phyloP scores from a whole-genome alignment of 2,329 filamentous ascomycete species.

The Parastagonospora avenae region DNA sequence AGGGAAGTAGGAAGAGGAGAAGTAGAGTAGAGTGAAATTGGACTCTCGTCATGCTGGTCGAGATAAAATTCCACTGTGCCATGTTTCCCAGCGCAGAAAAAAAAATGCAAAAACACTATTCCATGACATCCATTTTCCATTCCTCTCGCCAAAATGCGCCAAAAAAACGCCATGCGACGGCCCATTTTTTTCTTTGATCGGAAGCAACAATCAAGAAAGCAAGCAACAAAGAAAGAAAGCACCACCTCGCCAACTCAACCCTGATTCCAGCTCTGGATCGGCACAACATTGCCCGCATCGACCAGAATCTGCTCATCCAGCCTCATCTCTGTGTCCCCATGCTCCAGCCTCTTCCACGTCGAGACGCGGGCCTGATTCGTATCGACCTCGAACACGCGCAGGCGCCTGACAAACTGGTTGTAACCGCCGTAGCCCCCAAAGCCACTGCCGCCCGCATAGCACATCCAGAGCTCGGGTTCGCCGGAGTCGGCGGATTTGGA shows the following conservation, averaged over 20 bases:
- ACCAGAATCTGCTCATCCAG: constrained; percentile 67
- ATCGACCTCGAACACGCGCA: constrained; percentile 91
- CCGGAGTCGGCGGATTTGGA: constrained; percentile 51
- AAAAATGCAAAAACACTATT: no score
- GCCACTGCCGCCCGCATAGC: constrained; percentile 88
- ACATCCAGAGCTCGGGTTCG: constrained; percentile 83
- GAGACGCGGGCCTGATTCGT: constrained; percentile 86
- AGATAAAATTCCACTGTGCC: no score
- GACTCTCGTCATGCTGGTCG: no score
- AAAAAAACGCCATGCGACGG: no score
- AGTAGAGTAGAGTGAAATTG: no score
- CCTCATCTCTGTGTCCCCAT: constrained; percentile 57
- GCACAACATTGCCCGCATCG: constrained; percentile 59
- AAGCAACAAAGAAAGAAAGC: not conserved
- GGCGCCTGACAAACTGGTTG: constrained; percentile 78
- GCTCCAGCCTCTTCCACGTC: constrained; percentile 91
- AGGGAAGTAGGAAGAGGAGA: no score
- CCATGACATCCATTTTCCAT: no score
- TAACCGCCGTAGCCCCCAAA: constrained; percentile 97
- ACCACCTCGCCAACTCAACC: not conserved
- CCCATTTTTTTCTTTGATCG: no score
- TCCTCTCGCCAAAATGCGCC: no score
- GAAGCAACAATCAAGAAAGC: no score
- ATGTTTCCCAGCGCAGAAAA: no score
- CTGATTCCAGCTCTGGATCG: constrained; percentile 13